A percentile compares a stretch with the other conserved stretches of the same genome.
Conservation (phyloP, 2,329 filamentous ascomycete genomes). For the Periconia sp. region DNA sequence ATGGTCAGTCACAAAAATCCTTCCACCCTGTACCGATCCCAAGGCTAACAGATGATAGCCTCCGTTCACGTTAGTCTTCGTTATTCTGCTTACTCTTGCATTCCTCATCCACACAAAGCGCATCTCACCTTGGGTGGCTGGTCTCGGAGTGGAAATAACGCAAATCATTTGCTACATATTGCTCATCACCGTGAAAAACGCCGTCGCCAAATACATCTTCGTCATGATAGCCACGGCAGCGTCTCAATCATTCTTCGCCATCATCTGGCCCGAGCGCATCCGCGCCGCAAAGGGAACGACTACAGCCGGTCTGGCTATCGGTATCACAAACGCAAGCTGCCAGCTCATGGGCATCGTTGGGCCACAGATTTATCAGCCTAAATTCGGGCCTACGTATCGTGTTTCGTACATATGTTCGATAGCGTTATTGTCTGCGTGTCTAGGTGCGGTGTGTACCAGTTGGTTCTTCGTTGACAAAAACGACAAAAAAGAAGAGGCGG, state of each 20-base stretch:
- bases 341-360: conserved; percentile 46
- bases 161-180: conserved; percentile 45
- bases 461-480: conserved; percentile 19
- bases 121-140: conserved; percentile 24
- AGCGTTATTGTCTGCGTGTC: conserved; percentile 27
- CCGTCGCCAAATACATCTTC: conserved; percentile 43
- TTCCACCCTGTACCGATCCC: background rate
- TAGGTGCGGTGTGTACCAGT: conserved; percentile 17
- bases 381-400: conserved; percentile 43
- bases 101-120: conserved; percentile 22
- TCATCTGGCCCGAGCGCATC: conserved; percentile 47
- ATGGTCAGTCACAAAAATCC: conserved; percentile 17
- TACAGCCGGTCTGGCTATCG: conserved; percentile 43
- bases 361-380: conserved; percentile 45
- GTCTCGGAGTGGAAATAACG: conserved; percentile 29
- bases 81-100: conserved; percentile 19
- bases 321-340: conserved; percentile 36
- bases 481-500: conserved; percentile 5
- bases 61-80: conserved; percentile 23
- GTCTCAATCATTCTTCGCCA: conserved; percentile 43
- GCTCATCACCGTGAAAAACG: conserved; percentile 41
- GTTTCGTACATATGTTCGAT: conserved; percentile 43
- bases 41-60: conserved; percentile 11
- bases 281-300: conserved; percentile 44
- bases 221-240: conserved; percentile 46